Evolutionary conservation across 2,329 filamentous ascomycete genomes (phyloP), one percentile per base, ranked within the genome.

Genomic region (Ascochyta viciae-villosae): DNA sequence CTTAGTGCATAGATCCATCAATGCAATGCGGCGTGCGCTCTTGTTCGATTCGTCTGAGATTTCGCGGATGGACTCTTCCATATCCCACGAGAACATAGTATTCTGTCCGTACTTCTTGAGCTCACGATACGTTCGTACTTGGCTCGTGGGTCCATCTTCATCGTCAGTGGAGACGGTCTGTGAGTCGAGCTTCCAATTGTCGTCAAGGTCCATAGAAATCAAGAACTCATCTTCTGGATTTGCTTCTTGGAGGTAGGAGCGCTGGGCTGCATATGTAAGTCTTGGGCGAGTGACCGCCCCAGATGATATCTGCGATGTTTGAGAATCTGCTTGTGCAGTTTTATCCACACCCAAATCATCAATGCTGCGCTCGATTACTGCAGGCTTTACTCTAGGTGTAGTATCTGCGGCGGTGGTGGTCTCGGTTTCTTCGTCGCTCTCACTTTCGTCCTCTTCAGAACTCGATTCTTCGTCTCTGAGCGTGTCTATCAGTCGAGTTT

Each of bases 51-150:
- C 67, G 57, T 81, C 79, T 54, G 84, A 79, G 41, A 88, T 81
- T 55, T 88, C 86, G 54, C 86, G 84, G 29, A 88, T 77, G 10
- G 87, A 76, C 22, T 78, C 78, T 54, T 85, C 80, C 22, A 85
- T 76, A 19, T 85, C 82, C 54, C 81, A 78, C 44, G 82, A 76
- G 59, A 87, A 85, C 41, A 84, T 80, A 40, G 79, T 79, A 59
- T 85, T 85, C 29, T 81, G 79, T 2, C 86, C 86, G 47, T 83
- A 80, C 37, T 83, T 83, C 51, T 85, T 80, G 31, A 89, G 77
- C 67, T 88, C 86, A 60, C 88, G 85, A 24, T 87, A 84, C 51
- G 82, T 85, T 54, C 83, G 80, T 42, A 86, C 78, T 74, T 65
- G 76, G 65, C 52, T 74, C 64, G 42, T 57, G 44, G 47, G 61